Percentiles rank a stretch among this genome's conserved stretches.
These are phyloP conservation scores for Neckera pumila DNA, from an alignment of 225 moss, liverwort and hornwort species.

Conservation along the genomic window DNA sequence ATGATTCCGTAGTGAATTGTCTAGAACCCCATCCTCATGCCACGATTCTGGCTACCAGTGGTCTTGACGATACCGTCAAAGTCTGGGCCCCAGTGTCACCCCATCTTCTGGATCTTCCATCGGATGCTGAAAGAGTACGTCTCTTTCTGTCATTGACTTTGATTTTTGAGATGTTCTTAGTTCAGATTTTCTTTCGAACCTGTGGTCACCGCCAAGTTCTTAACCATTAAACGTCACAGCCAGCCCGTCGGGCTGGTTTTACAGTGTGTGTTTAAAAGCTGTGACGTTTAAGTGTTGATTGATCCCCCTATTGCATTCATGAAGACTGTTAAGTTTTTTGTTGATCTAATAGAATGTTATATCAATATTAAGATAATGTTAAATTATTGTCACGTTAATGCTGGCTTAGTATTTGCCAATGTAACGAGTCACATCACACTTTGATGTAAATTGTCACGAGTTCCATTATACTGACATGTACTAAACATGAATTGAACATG, in stretches of 20 bases:
- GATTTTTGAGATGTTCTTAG: background rate
- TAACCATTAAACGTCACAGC: background rate
- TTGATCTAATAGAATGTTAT: background rate
- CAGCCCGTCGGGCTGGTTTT: too few species aligned
- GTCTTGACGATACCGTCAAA: constrained; percentile 72
- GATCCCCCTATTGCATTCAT: background rate
- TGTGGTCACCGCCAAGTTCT: background rate
- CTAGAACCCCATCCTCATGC: constrained; percentile 83
- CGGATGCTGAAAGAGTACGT: constrained; percentile 56
- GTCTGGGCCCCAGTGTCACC: constrained; percentile 68
- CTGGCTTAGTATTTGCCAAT: too few species aligned
- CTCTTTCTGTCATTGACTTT: background rate
- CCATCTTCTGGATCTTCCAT: constrained; percentile 33
- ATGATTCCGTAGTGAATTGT: constrained; percentile 71
- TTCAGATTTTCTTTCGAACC: background rate
- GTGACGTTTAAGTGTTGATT: background rate
- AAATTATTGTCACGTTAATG: background rate
- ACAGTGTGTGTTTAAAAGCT: background rate
- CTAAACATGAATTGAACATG: too few species aligned
- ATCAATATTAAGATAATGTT: background rate
- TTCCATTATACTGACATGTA: too few species aligned
- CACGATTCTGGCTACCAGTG: constrained; percentile 82
- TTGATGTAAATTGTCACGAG: too few species aligned
- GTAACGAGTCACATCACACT: too few species aligned
- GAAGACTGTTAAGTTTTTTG: background rate